These are phyloP conservation scores for Aspergillus tanneri DNA, from an alignment of 2,329 filamentous ascomycete genomes.

Conservation along the genomic window DNA sequence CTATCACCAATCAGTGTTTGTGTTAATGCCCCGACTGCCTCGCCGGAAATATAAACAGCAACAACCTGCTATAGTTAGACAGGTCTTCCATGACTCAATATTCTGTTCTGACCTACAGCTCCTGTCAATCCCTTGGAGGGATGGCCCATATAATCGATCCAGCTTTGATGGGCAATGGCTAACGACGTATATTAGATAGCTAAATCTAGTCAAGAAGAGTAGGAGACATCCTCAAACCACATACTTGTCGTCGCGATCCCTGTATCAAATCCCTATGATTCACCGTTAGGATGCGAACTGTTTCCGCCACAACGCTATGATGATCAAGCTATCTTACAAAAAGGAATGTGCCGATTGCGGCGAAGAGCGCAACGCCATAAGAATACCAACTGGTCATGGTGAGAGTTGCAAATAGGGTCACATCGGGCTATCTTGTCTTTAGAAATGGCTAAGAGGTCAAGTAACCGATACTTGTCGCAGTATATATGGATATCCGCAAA, in stretches of 20 bases:
- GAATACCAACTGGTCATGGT: constrained; percentile 48
- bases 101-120: constrained; percentile 36
- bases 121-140: constrained; percentile 58
- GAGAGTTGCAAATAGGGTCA: not conserved
- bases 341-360: constrained; percentile 59
- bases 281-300: constrained; percentile 7
- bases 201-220: too few relatives aligned
- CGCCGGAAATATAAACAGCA: constrained; percentile 60
- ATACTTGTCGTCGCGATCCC: constrained; percentile 60
- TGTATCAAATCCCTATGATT: constrained; percentile 56
- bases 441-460: not conserved
- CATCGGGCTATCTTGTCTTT: too few relatives aligned
- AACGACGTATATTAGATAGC: not conserved
- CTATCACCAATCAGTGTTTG: constrained; percentile 57
- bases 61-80: constrained; percentile 45
- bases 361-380: constrained; percentile 55
- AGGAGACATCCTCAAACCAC: constrained; percentile 15
- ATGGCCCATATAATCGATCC: constrained; percentile 59
- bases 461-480: not conserved
- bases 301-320: not conserved
- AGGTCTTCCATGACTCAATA: not conserved
- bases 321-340: constrained; percentile 46
- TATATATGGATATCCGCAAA: not conserved
- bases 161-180: constrained; percentile 61
- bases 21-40: constrained; percentile 54